Evolutionary conservation across 148 eudicot species (phyloP).

Genomic region (Amaranthus cruentus): DNA sequence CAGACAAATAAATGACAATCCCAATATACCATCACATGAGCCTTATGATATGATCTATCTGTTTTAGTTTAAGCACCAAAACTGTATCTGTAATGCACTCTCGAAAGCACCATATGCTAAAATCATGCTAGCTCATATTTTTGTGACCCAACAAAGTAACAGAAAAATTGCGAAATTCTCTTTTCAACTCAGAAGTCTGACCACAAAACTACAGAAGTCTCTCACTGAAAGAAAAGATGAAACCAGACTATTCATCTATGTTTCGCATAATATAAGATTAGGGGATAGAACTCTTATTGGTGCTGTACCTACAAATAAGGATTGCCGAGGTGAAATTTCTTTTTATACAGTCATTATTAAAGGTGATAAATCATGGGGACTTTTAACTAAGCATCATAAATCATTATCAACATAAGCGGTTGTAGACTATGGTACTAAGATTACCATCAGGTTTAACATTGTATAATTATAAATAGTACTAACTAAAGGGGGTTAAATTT

Average conservation of each 20-base stretch:
- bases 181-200: background rate
- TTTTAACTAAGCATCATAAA: background rate
- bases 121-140: background rate
- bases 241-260: background rate
- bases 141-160: background rate
- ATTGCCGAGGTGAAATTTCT: background rate
- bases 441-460: background rate
- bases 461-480: background rate
- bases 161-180: background rate
- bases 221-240: background rate
- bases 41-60: background rate
- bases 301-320: background rate
- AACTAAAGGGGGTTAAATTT: slow-evolving; percentile 1
- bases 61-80: background rate
- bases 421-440: background rate
- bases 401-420: background rate
- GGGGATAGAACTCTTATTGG: slow-evolving; percentile 1
- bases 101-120: background rate
- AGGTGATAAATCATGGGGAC: background rate
- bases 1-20: background rate
- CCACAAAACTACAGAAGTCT: background rate
- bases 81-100: background rate
- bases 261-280: background rate
- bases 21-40: background rate
- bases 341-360: background rate